A percentile compares a stretch with the other conserved stretches of the same genome.
These are phyloP conservation scores for Sphaceloma murrayae DNA, from an alignment of 2,329 filamentous ascomycete genomes.

Conservation along the genomic window DNA sequence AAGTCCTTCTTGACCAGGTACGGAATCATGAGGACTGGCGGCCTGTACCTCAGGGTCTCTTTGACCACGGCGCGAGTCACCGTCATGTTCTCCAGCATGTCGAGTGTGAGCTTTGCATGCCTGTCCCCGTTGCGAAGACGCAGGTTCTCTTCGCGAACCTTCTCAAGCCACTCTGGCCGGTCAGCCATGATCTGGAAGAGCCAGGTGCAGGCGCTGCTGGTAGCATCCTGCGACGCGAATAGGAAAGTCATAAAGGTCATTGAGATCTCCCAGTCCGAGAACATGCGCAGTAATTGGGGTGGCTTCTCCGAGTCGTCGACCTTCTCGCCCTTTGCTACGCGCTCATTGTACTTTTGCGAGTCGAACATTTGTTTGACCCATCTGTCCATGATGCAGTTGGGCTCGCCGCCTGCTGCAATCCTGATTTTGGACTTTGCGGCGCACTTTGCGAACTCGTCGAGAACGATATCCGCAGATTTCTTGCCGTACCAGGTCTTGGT, in stretches of 20 bases:
- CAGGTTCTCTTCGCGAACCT: constrained; percentile 84
- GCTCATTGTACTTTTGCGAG: constrained; percentile 71
- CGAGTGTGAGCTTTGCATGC: constrained; percentile 62
- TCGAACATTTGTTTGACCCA: constrained; percentile 87
- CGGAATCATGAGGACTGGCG: constrained; percentile 93
- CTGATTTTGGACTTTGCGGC: constrained; percentile 76
- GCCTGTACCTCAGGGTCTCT: constrained; percentile 85
- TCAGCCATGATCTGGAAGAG: constrained; percentile 91
- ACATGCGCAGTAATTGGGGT: constrained; percentile 69
- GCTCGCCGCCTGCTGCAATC: constrained; percentile 72
- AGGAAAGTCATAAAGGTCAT: constrained; percentile 94
- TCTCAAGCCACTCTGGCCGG: constrained; percentile 82
- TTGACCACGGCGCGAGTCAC: constrained; percentile 90
- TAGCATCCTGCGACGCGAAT: constrained; percentile 95
- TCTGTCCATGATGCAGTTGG: constrained; percentile 88
- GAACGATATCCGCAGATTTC: constrained; percentile 81
- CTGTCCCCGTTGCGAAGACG: constrained; percentile 64
- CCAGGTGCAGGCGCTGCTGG: constrained; percentile 87
- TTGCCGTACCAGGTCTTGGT: constrained; percentile 94
- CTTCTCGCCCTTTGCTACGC: constrained; percentile 60
- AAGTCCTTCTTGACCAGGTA: constrained; percentile 93
- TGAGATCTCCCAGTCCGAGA: constrained; percentile 82
- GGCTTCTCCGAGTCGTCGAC: constrained; percentile 64
- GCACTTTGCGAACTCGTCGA: constrained; percentile 77
- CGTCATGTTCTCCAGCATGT: constrained; percentile 76